A percentile compares a stretch with the other conserved stretches of the same genome.
These are phyloP conservation scores for Trametes villosa DNA, from an alignment of 768 basidiomycete species.

Conservation along the genomic window DNA sequence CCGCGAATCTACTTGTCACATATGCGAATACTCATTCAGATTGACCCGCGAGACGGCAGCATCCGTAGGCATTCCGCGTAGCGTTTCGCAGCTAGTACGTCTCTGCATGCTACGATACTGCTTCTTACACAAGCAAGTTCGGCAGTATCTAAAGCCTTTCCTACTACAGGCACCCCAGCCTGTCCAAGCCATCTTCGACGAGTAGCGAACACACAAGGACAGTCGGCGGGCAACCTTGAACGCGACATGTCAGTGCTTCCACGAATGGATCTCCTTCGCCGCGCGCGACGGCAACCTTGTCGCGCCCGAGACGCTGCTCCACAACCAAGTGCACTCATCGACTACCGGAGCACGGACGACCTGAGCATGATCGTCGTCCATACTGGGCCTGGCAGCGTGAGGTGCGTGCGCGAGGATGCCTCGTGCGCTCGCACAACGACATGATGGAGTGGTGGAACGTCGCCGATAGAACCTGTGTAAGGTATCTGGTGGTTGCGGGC, in stretches of 20 bases:
- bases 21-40: no score
- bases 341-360: slow-evolving; percentile 92
- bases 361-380: slow-evolving; percentile 85
- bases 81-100: no score
- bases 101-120: no score
- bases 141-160: slow-evolving; percentile 95
- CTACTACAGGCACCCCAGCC: slow-evolving; percentile 94
- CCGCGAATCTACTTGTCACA: no score
- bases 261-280: slow-evolving; percentile 96
- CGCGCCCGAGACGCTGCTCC: slow-evolving; percentile 94
- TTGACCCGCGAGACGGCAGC: no score
- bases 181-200: slow-evolving; percentile 96
- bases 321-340: slow-evolving; percentile 74
- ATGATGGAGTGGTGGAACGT: slow-evolving; percentile 99
- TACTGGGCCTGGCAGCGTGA: slow-evolving; percentile 92
- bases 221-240: slow-evolving; percentile 64
- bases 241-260: slow-evolving; percentile 74
- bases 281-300: slow-evolving; percentile 93
- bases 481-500: slow-evolving; percentile 92
- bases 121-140: slow-evolving; percentile 98
- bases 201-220: slow-evolving; percentile 87
- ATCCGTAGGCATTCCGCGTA: no score
- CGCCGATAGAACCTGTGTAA: slow-evolving; percentile 86
- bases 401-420: slow-evolving; percentile 92
- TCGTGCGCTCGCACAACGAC: slow-evolving; percentile 86